Percentiles rank a stretch among this genome's conserved stretches.
These are phyloP conservation scores for Phellopilus nigrolimitatus DNA, from an alignment of 1,284 basidiomycete genomes.

Conservation along the genomic window DNA sequence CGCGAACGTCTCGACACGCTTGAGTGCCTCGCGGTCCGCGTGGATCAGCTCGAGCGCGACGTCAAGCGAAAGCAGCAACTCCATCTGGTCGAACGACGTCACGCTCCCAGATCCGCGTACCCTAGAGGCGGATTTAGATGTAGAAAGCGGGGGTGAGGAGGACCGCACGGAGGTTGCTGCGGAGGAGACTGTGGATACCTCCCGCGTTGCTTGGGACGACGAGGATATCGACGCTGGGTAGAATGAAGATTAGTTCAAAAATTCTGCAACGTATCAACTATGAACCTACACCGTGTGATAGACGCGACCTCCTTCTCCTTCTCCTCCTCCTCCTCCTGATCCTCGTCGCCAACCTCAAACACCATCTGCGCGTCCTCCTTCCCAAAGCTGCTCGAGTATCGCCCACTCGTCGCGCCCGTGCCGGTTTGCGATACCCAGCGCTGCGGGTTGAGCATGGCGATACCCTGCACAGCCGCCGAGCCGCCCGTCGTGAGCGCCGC, in stretches of 20 bases:
- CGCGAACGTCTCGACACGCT: slow-evolving; percentile 87
- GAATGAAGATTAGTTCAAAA: not conserved
- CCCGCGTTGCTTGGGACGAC: slow-evolving; percentile 17
- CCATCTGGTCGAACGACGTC: slow-evolving; percentile 56
- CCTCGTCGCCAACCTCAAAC: slow-evolving; percentile 59
- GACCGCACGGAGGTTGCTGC: slow-evolving; percentile 13
- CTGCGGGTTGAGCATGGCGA: slow-evolving; percentile 83
- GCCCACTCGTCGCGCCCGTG: slow-evolving; percentile 22
- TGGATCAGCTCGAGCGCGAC: slow-evolving; percentile 91
- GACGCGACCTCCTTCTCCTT: slow-evolving; percentile 10
- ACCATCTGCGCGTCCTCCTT: slow-evolving; percentile 44
- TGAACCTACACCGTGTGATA: slow-evolving; percentile 4
- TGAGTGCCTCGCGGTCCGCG: slow-evolving; percentile 83
- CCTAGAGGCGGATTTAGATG: slow-evolving; percentile 20
- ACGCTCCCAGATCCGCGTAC: slow-evolving; percentile 25
- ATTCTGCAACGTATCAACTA: not conserved
- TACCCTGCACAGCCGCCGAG: slow-evolving; percentile 76
- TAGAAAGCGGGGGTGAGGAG: slow-evolving; percentile 13
- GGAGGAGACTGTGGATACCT: slow-evolving; percentile 11
- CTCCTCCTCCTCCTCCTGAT: slow-evolving; percentile 33
- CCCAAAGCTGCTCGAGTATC: slow-evolving; percentile 37
- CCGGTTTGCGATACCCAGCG: slow-evolving; percentile 56
- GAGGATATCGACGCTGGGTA: slow-evolving; percentile 18
- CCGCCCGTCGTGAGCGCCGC: slow-evolving; percentile 69
- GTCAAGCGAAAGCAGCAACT: slow-evolving; percentile 88